Percentiles rank a stretch among this genome's conserved stretches.
Conservation (phyloP, 768 basidiomycete genomes). For the Infundibulicybe gibba region DNA sequence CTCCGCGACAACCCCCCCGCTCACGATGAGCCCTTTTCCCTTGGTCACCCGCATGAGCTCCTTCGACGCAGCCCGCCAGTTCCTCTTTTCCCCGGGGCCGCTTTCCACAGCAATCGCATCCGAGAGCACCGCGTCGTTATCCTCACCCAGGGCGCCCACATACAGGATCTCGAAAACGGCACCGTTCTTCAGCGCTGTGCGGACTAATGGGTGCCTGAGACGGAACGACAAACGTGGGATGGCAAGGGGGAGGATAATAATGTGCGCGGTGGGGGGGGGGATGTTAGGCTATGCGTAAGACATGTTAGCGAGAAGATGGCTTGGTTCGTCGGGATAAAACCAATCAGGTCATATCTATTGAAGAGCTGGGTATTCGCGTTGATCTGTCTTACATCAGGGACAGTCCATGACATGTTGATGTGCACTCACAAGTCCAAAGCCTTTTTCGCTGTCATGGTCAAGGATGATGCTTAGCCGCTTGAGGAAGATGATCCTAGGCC, state of each 20-base stretch:
- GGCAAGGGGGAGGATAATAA: too few species aligned
- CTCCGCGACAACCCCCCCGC: conserved; percentile 58
- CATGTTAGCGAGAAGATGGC: conserved; percentile 76
- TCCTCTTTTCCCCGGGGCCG: conserved; percentile 42
- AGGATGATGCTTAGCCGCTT: too few species aligned
- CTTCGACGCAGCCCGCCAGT: too few species aligned
- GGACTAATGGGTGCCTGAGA: conserved; percentile 86
- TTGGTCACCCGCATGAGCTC: conserved; percentile 78
- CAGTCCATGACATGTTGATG: too few species aligned
- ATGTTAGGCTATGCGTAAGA: conserved; percentile 74
- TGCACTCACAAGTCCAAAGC: too few species aligned
- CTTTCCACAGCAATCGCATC: conserved; percentile 49
- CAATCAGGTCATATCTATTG: conserved; percentile 71
- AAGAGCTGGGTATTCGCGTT: conserved; percentile 66
- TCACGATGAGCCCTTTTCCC: too few species aligned
- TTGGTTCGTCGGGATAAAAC: conserved; percentile 70
- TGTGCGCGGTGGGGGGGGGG: too few species aligned
- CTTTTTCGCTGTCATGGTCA: too few species aligned
- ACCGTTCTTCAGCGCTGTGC: too few species aligned
- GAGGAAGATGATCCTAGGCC: too few species aligned
- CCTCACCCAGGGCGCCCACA: conserved; percentile 64
- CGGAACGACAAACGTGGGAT: conserved; percentile 75
- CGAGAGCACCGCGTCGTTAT: conserved; percentile 41
- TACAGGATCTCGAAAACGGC: conserved; percentile 81
- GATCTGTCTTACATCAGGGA: too few species aligned